These are phyloP conservation scores for Leccinellum rugosiceps DNA, from an alignment of 768 basidiomycete genomes.

Conservation along the genomic window DNA sequence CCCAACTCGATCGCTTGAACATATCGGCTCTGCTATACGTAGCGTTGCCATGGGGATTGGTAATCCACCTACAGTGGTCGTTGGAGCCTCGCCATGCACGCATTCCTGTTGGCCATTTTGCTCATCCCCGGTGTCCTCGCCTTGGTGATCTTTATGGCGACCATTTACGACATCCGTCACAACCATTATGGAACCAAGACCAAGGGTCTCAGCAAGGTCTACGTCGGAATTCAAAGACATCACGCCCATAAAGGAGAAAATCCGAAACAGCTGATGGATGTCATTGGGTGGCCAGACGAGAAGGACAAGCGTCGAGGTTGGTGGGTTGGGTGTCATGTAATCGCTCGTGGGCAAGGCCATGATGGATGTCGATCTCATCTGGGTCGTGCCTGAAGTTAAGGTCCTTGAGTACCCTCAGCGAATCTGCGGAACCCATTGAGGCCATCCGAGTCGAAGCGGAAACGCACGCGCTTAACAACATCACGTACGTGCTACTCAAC, in stretches of 20 bases:
- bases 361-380: conserved; percentile 84
- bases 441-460: background rate
- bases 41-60: conserved; percentile 81
- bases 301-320: conserved; percentile 91
- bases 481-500: background rate
- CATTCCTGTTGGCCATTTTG: conserved; percentile 75
- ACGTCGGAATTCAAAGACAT: conserved; percentile 66
- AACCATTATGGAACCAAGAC: conserved; percentile 86
- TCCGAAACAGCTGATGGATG: conserved; percentile 56
- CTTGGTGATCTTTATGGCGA: conserved; percentile 87
- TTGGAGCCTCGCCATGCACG: conserved; percentile 84
- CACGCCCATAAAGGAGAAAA: conserved; percentile 63
- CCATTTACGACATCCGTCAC: conserved; percentile 93
- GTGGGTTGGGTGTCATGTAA: conserved; percentile 98
- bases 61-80: conserved; percentile 70
- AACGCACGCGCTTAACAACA: background rate
- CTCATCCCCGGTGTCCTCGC: conserved; percentile 81
- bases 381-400: too few relatives aligned
- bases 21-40: conserved; percentile 85
- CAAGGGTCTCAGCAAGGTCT: conserved; percentile 63
- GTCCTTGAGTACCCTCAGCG: background rate
- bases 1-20: conserved; percentile 78
- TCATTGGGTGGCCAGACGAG: conserved; percentile 95
- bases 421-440: background rate
- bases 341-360: conserved; percentile 97